Evolutionary conservation across 257 asterid species (phyloP), one percentile per base, ranked within the genome.

Genomic region (Solanum pinnatisectum): DNA sequence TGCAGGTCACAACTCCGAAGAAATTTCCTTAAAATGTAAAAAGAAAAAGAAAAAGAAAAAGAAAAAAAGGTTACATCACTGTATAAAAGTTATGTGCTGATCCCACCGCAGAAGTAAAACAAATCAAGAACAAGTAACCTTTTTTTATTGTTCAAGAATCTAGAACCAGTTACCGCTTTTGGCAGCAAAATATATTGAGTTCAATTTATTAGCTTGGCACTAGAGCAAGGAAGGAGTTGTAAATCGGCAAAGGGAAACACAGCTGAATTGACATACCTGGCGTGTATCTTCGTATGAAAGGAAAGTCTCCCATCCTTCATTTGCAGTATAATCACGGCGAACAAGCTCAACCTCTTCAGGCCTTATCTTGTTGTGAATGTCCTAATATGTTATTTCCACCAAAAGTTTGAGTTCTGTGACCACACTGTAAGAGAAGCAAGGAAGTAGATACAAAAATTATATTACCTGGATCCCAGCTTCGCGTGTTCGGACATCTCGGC

Each of bases 241-340:
- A 79, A 27, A 79, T 79, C 40, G 18, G 84, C 72, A 77, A 88
- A 86, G 25, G 32, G 42, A 32, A 32, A 85, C 25, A 32, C 23
- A 32, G 81, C 70, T 85, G 70, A 83, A 87, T 44, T 72, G 70
- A 40, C 84, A 11, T 89, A 96, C 99, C 99, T 97, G 99, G 44
- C 90, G 93, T 49, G 96, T 94, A 88, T 97, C 99, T 95, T 97
- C 99, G 22, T 97, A 97, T 23, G 99, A 97, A 86, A 97, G 95
- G 91, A 97, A 97, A 32, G 99, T 96, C 89, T 97, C 99, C 99
- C 99, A 97, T 86, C 99, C 98, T 90, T 95, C 99, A 91, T 97
- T 97, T 88, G 99, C 99, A 60, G 98, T 90, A 90, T 97, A 97
- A 90, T 97, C 99, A 90, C 99, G 98, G 87, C 99, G 98, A 89